A percentile compares a stretch with the other conserved stretches of the same genome.
Evolutionary conservation across 2,329 filamentous ascomycete species (phyloP).

Genomic region (Trichoderma semiorbis): DNA sequence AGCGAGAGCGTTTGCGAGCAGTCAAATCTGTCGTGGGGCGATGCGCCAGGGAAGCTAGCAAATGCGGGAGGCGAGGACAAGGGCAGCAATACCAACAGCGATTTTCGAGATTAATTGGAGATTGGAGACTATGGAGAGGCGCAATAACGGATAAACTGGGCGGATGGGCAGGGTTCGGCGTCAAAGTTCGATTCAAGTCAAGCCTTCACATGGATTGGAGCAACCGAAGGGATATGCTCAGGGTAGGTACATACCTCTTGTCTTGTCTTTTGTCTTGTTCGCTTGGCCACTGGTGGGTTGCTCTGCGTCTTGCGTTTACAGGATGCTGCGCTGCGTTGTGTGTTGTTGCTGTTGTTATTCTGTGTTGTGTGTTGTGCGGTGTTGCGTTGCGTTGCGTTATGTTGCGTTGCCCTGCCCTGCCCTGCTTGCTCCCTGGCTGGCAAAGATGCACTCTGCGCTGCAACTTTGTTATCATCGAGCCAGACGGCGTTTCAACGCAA

Average conservation of each 20-base stretch:
- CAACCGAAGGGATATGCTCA: neutral
- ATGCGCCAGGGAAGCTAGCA: conserved; percentile 9
- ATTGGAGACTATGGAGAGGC: neutral
- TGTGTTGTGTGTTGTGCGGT: too few relatives aligned
- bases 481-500: neutral
- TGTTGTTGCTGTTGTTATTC: too few relatives aligned
- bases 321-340: neutral
- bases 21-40: conserved; percentile 13
- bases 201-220: neutral
- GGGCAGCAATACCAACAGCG: conserved; percentile 6
- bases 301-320: neutral
- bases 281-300: neutral
- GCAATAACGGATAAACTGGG: conserved; percentile 1
- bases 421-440: neutral
- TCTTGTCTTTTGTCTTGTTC: neutral
- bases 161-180: neutral
- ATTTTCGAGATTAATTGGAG: conserved; percentile 5
- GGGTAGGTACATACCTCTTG: neutral
- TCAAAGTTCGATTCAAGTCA: neutral
- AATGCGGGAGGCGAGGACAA: conserved; percentile 15
- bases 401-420: neutral
- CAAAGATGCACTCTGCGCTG: neutral
- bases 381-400: neutral
- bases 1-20: conserved; percentile 16
- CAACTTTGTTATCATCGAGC: conserved; percentile 10